phyloP scores from a whole-genome alignment of 2,329 filamentous ascomycete genomes.

The Allantophomopsis lycopodina region DNA sequence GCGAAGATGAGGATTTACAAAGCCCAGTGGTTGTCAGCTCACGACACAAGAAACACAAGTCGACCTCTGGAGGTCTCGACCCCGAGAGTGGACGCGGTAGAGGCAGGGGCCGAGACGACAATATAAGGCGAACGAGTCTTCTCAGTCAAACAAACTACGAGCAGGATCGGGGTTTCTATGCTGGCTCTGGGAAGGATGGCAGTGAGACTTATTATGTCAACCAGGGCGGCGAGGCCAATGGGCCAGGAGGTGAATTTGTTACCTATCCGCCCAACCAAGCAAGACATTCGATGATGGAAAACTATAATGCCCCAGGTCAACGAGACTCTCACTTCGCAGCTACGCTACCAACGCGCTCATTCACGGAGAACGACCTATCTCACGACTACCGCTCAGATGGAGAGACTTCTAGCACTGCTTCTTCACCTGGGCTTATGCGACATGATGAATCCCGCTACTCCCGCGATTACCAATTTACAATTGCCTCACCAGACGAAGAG shows the following conservation, averaged over 20 bases:
- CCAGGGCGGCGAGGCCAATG: slow-evolving; percentile 56
- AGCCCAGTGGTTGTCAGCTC: slow-evolving; percentile 77
- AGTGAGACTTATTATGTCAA: slow-evolving; percentile 64
- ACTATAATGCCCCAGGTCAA: slow-evolving; percentile 29
- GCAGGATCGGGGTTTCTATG: slow-evolving; percentile 51
- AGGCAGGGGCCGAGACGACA: slow-evolving; percentile 26
- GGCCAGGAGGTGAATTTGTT: slow-evolving; percentile 67
- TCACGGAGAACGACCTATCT: slow-evolving; percentile 22
- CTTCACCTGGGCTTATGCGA: slow-evolving; percentile 41
- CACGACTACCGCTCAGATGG: slow-evolving; percentile 32
- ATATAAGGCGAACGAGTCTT: slow-evolving; percentile 24
- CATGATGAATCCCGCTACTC: slow-evolving; percentile 72
- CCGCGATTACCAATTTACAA: slow-evolving; percentile 86
- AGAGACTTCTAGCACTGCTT: slow-evolving; percentile 42
- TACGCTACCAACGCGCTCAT: slow-evolving; percentile 22
- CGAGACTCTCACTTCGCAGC: slow-evolving; percentile 40
- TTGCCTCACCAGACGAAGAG: slow-evolving; percentile 89
- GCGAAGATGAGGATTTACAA: slow-evolving; percentile 88
- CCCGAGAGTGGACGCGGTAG: slow-evolving; percentile 24
- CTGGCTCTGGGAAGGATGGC: slow-evolving; percentile 54
- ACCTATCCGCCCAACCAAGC: slow-evolving; percentile 59
- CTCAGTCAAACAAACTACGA: slow-evolving; percentile 37
- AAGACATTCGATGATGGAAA: slow-evolving; percentile 34
- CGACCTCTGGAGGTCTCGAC: slow-evolving; percentile 35
- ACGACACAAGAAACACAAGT: slow-evolving; percentile 77